A percentile compares a stretch with the other conserved stretches of the same genome.
Evolutionary conservation across 106 monocot genomes (phyloP).

Genomic region (Xerophyta viscosa): DNA sequence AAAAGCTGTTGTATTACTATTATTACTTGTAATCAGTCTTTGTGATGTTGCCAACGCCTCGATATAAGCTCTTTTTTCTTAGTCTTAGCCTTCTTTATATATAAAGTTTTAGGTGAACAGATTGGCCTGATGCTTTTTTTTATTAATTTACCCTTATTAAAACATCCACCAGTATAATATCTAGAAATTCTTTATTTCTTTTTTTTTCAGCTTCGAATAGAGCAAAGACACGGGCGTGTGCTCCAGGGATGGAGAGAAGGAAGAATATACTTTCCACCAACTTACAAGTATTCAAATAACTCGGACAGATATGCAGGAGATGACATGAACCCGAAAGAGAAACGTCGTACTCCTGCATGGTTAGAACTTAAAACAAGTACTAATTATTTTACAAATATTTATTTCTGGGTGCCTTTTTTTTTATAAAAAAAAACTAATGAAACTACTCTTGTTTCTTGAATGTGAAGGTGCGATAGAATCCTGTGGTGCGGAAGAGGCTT

Average conservation of each 20-base stretch:
- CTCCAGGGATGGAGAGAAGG: slow-evolving; percentile 53
- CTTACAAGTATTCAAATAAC: slow-evolving; percentile 61
- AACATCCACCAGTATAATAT: too few species aligned
- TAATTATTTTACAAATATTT: slow-evolving; percentile 8
- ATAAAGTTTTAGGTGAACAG: slow-evolving; percentile 6
- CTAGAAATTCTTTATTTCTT: too few species aligned
- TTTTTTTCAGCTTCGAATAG: slow-evolving; percentile 51
- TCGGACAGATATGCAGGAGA: slow-evolving; percentile 55
- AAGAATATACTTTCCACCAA: slow-evolving; percentile 59
- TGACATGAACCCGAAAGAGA: slow-evolving; percentile 50
- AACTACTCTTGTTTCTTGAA: not conserved
- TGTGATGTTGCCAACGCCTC: not conserved
- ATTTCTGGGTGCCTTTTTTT: not conserved
- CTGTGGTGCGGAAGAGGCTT: slow-evolving; percentile 77
- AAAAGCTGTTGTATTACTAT: not conserved
- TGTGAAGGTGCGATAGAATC: slow-evolving; percentile 64
- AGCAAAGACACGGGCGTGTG: slow-evolving; percentile 51
- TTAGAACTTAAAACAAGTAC: slow-evolving; percentile 11
- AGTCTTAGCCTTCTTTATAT: slow-evolving; percentile 1
- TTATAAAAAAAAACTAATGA: not conserved
- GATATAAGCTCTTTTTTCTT: not conserved
- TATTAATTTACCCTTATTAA: not conserved
- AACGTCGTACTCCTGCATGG: slow-evolving; percentile 59
- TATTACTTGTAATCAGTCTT: too few species aligned
- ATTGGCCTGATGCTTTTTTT: slow-evolving; percentile 6